Conservation (phyloP, 2,329 filamentous ascomycete species). For the Lasiodiplodia hormozganensis region DNA sequence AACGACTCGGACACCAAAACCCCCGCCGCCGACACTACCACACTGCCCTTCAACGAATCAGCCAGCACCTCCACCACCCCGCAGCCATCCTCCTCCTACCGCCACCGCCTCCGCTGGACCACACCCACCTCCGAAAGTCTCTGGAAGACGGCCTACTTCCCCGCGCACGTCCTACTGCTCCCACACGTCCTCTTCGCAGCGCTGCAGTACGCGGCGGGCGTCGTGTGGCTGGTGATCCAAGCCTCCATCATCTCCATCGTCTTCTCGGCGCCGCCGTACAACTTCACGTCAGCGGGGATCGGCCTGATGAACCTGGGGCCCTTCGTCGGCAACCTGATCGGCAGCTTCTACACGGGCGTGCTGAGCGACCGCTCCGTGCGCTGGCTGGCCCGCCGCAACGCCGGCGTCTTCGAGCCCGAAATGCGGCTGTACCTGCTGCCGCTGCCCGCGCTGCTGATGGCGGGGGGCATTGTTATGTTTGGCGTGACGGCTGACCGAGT, state of each 20-base stretch:
- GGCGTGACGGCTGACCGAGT: slow-evolving; percentile 31
- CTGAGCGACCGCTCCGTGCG: slow-evolving; percentile 34
- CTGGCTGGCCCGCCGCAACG: slow-evolving; percentile 36
- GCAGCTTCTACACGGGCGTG: slow-evolving; percentile 51
- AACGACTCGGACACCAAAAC: not conserved
- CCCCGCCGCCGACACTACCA: not conserved
- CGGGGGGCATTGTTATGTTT: slow-evolving; percentile 28
- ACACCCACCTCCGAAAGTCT: not conserved
- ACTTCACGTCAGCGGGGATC: slow-evolving; percentile 54
- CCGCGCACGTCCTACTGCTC: not conserved
- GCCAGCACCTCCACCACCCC: not conserved
- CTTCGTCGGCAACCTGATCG: slow-evolving; percentile 41
- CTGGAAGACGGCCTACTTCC: not conserved
- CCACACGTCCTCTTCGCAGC: not conserved
- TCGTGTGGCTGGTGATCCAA: not conserved
- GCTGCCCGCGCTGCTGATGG: not conserved
- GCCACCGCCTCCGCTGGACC: not conserved
- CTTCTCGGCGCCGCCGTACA: slow-evolving; percentile 44
- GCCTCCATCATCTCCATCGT: slow-evolving; percentile 4
- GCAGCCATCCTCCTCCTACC: not conserved
- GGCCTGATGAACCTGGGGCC: slow-evolving; percentile 52
- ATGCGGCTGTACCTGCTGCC: slow-evolving; percentile 32
- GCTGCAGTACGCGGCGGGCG: not conserved
- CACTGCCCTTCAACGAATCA: not conserved
- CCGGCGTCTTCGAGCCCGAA: slow-evolving; percentile 38